phyloP scores from a whole-genome alignment of 2,329 filamentous ascomycete species.

The Penicillium freii region DNA sequence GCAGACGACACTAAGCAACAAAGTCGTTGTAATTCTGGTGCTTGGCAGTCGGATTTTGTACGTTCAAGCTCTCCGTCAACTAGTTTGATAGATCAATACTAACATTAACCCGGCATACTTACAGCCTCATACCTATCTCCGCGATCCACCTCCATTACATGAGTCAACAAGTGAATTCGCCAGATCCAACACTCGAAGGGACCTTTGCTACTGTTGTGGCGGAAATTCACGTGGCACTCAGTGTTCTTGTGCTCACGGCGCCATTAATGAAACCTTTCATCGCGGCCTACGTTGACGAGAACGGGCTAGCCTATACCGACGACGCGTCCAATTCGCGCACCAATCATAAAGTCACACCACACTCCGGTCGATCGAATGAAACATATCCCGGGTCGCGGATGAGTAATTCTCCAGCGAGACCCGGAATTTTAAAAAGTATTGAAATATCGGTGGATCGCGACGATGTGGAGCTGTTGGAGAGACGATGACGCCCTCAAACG shows the following conservation, averaged over 20 bases:
- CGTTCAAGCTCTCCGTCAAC: constrained; percentile 6
- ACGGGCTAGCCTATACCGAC: constrained; percentile 27
- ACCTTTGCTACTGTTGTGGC: constrained; percentile 38
- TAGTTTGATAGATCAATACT: background rate
- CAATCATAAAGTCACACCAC: background rate
- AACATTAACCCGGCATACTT: background rate
- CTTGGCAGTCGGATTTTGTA: constrained; percentile 46
- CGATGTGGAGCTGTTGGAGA: constrained; percentile 1
- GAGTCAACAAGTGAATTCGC: constrained; percentile 28
- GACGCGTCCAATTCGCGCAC: constrained; percentile 11
- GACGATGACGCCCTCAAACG: background rate
- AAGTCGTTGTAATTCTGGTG: constrained; percentile 40
- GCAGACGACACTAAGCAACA: constrained; percentile 40
- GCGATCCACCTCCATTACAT: constrained; percentile 42
- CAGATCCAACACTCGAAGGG: constrained; percentile 40
- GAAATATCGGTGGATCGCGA: constrained; percentile 16
- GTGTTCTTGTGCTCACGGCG: constrained; percentile 43
- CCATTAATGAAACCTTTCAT: constrained; percentile 49
- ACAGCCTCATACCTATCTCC: constrained; percentile 44
- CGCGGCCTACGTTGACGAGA: constrained; percentile 32
- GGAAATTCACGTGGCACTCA: constrained; percentile 44
- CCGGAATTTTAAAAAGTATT: constrained; percentile 16
- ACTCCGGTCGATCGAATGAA: background rate
- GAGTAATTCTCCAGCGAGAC: background rate
- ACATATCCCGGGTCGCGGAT: background rate